Evolutionary conservation across 2,329 filamentous ascomycete species (phyloP), one percentile per base, ranked within the genome.

Genomic region (Annulohypoxylon truncatum): DNA sequence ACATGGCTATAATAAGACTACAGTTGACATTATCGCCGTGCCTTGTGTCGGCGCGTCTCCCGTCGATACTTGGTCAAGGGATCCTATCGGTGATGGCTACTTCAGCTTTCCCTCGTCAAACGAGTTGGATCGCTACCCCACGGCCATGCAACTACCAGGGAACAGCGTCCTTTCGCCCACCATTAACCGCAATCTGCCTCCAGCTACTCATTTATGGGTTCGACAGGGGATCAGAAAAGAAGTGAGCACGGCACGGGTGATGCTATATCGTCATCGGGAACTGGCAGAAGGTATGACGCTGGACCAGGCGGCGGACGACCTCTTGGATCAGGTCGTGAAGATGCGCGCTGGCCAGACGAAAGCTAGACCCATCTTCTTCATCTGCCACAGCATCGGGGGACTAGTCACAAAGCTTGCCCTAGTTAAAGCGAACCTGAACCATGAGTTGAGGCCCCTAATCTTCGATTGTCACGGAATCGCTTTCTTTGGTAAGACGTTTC

Each of bases 371-470:
- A 70, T 90, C 2, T 82, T 90, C 64, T 88, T 90, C 71, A 80
- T 90, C 10, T 87, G 82, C 9, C 88, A 90, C 61, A 88, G 87
- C 48, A 80, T 89, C 4, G 88, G 88, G 0, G 88, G 88, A 0
- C 72, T 90, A 24, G 85, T 89, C 1, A 84, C 84, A 5, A 90
- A 90, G 77, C 78, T 83, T 71, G 85, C 85, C 1, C 71, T 90
- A 42, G 79, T 84, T 6, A 83, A 81, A 68, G 84, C 85, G 2
- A 80, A 76, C 35, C 73, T 78, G 15, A 75, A 76, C 24, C 64
- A 77, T 0, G 73, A 74, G 2, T 81, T 82, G 66, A 79, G 79
- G 48, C 75, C 78, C 2, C 81, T 89, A 10, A 77, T 86, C 47
- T 82, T 82, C 44, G 84, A 86, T 68, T 89, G 86, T 59, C 86